Evolutionary conservation across 2,329 filamentous ascomycete species (phyloP).

Genomic region (Didymella exigua): DNA sequence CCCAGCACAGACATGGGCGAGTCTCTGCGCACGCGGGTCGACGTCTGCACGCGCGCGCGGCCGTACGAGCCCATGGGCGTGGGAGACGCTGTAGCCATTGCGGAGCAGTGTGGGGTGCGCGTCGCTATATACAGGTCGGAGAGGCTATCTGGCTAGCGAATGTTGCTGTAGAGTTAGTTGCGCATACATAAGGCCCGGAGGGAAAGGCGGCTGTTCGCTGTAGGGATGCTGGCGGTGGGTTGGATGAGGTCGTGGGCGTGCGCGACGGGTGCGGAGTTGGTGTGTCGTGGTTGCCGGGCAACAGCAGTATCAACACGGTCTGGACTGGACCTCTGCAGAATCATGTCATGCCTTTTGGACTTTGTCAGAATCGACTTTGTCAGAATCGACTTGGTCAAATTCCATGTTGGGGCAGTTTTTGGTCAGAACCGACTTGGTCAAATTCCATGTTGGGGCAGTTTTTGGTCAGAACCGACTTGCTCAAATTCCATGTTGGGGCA

Average conservation of each 20-base stretch:
- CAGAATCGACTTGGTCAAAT: not conserved
- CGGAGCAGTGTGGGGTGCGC: conserved; percentile 21
- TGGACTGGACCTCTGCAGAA: conserved; percentile 3
- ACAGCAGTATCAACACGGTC: conserved; percentile 6
- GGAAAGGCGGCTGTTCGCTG: conserved; percentile 38
- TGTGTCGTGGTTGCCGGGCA: conserved; percentile 14
- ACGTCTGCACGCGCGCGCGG: conserved; percentile 46
- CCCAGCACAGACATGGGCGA: conserved; percentile 55
- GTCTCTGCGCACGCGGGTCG: conserved; percentile 49
- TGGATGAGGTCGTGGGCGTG: conserved; percentile 15
- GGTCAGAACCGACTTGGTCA: not conserved
- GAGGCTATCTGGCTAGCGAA: conserved; percentile 44
- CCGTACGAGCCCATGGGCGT: conserved; percentile 50
- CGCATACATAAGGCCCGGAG: conserved; percentile 48
- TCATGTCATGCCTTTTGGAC: conserved; percentile 10
- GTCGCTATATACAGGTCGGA: conserved; percentile 29
- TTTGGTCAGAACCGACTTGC: not conserved
- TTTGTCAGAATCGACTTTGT: no score
- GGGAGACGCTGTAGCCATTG: conserved; percentile 49
- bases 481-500: not conserved
- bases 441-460: not conserved
- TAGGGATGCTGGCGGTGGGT: conserved; percentile 43
- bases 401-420: not conserved
- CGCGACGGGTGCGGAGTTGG: conserved; percentile 13
- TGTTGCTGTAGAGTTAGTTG: conserved; percentile 47